A percentile compares a stretch with the other conserved stretches of the same genome.
These are phyloP conservation scores for Vanderwaltozyma tropicalis DNA, from an alignment of 805 yeast species.

Conservation along the genomic window DNA sequence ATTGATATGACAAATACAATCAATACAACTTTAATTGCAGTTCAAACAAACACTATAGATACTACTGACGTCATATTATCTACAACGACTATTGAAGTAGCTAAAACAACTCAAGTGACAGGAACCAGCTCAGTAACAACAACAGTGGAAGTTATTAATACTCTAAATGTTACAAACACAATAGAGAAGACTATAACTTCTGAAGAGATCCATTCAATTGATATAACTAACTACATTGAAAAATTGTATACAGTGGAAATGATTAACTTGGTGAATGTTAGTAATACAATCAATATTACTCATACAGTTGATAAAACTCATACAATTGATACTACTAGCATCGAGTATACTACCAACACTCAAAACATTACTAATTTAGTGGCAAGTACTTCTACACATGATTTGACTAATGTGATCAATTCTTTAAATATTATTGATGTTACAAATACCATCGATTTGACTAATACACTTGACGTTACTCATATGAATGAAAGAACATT, in stretches of 20 bases:
- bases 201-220: background rate
- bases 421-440: background rate
- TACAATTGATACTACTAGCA: slow-evolving; percentile 10
- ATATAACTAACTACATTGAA: background rate
- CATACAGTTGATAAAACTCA: slow-evolving; percentile 15
- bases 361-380: background rate
- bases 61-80: background rate
- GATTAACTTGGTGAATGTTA: too few relatives aligned
- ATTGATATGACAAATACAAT: background rate
- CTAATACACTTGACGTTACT: background rate
- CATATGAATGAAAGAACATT: background rate
- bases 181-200: background rate
- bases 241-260: background rate
- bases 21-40: background rate
- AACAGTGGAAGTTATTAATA: background rate
- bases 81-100: background rate
- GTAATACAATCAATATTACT: slow-evolving; percentile 20
- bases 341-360: background rate
- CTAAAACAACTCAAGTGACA: background rate
- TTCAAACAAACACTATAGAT: background rate
- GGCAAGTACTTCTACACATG: background rate
- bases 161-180: background rate
- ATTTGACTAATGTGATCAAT: background rate
- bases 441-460: background rate
- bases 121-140: background rate